Evolutionary conservation across 2,329 filamentous ascomycete species (phyloP), one percentile per base, ranked within the genome.

Genomic region (Fragosphaeria purpurea): DNA sequence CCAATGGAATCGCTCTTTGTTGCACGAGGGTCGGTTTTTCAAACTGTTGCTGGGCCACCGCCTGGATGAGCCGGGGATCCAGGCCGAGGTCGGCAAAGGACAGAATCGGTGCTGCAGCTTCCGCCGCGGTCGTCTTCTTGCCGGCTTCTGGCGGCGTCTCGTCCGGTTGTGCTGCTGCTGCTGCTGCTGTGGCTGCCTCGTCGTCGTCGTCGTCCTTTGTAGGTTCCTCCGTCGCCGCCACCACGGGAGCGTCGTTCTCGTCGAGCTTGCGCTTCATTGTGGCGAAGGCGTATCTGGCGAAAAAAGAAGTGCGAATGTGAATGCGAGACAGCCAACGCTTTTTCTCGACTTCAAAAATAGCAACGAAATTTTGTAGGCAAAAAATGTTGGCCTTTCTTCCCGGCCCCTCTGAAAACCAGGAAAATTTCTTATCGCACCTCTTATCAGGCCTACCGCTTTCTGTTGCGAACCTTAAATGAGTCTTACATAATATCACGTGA

Each of bases 21-120:
- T 98, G 93, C 2, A 97, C 86, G 10, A 84, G 77, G n/a, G 93
- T 97, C 11, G 93, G 93, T 52, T 82, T 82, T 55, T 83, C 76
- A 70, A 90, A 97, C 66, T 85, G 83, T 67, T 93, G 85, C 63
- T 86, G 83, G 44, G 85, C 84, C 58, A 97, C 78, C 50, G 86
- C 89, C 71, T 95, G 88, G 37, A 96, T 74, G 34, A 98, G 73
- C 57, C 93, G 82, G 8, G 88, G 70, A 63, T 98, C 93, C 55
- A 98, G 81, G 55, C 82, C 82, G 54, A 97, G 77, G 51, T 81
- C 77, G 56, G 83, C 75, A 63, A 97, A 98, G 4, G 81, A 48
- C 9, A 54, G 80, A 48, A 70, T 63, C 22, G 39, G 22, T 33
- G 35, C 41, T 30, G 73, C 67, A 38, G 62, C 58, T 30, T 62